Percentiles rank a stretch among this genome's conserved stretches.
These are phyloP conservation scores for Podila minutissima DNA, from an alignment of 192 early-diverging fungal genomes.

Conservation along the genomic window DNA sequence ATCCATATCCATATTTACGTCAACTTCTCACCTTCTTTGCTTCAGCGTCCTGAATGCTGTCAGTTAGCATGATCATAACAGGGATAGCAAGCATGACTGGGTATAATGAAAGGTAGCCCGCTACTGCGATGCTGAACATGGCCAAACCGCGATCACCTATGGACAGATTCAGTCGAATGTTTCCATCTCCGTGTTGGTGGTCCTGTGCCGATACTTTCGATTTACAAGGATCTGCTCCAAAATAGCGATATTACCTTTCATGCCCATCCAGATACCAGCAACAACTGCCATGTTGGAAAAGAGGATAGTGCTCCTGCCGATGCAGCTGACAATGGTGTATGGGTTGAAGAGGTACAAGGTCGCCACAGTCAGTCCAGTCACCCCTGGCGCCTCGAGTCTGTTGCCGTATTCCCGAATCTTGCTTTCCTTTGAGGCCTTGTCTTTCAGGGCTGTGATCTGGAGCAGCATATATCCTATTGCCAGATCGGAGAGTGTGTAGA, in stretches of 20 bases:
- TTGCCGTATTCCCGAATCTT: conserved; percentile 32
- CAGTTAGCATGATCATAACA: conserved; percentile 58
- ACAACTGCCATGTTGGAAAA: conserved; percentile 83
- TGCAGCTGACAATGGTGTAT: conserved; percentile 76
- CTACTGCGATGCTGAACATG: conserved; percentile 80
- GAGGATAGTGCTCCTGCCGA: conserved; percentile 77
- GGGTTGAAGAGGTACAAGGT: conserved; percentile 85
- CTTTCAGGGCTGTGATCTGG: conserved; percentile 59
- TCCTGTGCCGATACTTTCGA: too few relatives aligned
- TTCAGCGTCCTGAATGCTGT: neutral
- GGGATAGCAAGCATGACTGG: conserved; percentile 84
- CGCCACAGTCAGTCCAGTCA: conserved; percentile 30
- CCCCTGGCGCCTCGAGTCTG: conserved; percentile 22
- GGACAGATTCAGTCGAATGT: too few relatives aligned
- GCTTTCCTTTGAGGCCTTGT: conserved; percentile 14
- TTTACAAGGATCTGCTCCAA: neutral
- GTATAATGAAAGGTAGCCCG: conserved; percentile 89
- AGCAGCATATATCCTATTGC: conserved; percentile 67
- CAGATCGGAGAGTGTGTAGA: conserved; percentile 75
- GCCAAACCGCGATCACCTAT: conserved; percentile 61
- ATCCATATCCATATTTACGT: neutral
- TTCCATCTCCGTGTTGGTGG: too few relatives aligned
- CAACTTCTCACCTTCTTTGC: conserved; percentile 17
- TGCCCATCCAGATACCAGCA: conserved; percentile 74
- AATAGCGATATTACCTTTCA: conserved; percentile 50